phyloP scores from a whole-genome alignment of 2,329 filamentous ascomycete species.

The Aulographum hederae region DNA sequence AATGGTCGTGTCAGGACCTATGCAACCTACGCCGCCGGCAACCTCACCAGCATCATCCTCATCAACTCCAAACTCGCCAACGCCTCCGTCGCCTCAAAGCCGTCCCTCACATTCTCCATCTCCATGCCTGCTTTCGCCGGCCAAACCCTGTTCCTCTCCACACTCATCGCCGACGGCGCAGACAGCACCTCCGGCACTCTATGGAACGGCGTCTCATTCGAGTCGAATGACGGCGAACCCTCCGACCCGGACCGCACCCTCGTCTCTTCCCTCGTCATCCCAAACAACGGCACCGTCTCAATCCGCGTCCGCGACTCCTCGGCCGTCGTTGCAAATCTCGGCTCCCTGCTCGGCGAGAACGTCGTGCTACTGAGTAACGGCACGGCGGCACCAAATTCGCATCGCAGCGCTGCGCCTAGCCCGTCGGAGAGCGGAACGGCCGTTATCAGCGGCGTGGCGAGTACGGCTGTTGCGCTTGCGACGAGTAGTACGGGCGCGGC shows the following conservation, averaged over 20 bases:
- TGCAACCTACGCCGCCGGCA: constrained; percentile 23
- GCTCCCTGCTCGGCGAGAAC: constrained; percentile 14
- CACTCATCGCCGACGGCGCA: constrained; percentile 27
- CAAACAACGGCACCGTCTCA: constrained; percentile 14
- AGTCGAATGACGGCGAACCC: constrained; percentile 21
- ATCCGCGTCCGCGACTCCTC: constrained; percentile 24
- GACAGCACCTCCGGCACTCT: constrained; percentile 23
- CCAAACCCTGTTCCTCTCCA: constrained; percentile 26
- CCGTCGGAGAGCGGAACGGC: constrained; percentile 1
- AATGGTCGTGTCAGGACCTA: constrained; percentile 24
- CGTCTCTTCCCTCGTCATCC: constrained; percentile 19
- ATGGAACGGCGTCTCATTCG: constrained; percentile 30
- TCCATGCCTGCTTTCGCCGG: constrained; percentile 21
- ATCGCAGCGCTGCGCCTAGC: background rate
- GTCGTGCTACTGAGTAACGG: background rate
- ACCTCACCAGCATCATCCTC: constrained; percentile 23
- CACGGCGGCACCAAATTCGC: background rate
- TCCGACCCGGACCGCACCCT: constrained; percentile 17
- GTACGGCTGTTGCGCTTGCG: background rate
- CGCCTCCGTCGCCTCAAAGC: constrained; percentile 18
- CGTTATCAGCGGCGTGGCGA: background rate
- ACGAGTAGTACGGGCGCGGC: too few relatives aligned
- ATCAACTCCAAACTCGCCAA: constrained; percentile 29
- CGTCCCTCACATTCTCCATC: constrained; percentile 21
- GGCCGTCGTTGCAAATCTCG: constrained; percentile 28